These are phyloP conservation scores for Salisapilia sapeloensis DNA, from an alignment of 352 stramenopile species.

Conservation along the genomic window DNA sequence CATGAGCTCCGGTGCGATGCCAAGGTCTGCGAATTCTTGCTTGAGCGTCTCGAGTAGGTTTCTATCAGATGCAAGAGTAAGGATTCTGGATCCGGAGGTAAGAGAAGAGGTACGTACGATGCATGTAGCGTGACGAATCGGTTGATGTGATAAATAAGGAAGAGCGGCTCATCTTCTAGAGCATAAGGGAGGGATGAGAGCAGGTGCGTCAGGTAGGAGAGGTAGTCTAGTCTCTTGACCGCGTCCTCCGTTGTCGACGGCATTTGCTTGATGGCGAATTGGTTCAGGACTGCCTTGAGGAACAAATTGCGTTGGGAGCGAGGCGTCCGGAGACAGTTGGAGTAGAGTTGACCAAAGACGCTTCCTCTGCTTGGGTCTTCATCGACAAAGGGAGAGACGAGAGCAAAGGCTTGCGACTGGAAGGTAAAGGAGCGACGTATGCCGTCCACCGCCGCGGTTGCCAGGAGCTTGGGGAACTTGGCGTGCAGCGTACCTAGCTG, in stretches of 20 bases:
- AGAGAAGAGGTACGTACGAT: slow-evolving; percentile 18
- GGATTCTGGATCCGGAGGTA: neutral
- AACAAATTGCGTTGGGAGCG: slow-evolving; percentile 35
- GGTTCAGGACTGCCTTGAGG: slow-evolving; percentile 41
- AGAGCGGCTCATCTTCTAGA: slow-evolving; percentile 66
- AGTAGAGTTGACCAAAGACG: slow-evolving; percentile 56
- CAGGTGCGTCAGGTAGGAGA: slow-evolving; percentile 56
- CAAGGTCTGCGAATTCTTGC: slow-evolving; percentile 17
- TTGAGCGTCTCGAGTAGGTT: slow-evolving; percentile 30
- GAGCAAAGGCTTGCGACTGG: slow-evolving; percentile 35
- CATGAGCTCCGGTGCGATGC: slow-evolving; percentile 15
- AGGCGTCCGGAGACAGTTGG: slow-evolving; percentile 23
- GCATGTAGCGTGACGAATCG: slow-evolving; percentile 65
- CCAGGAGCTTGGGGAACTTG: slow-evolving; percentile 33
- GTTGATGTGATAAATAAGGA: slow-evolving; percentile 80
- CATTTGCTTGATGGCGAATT: slow-evolving; percentile 23
- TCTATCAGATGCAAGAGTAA: slow-evolving; percentile 16
- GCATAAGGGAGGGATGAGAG: slow-evolving; percentile 59
- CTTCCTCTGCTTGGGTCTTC: slow-evolving; percentile 62
- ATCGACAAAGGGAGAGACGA: slow-evolving; percentile 19
- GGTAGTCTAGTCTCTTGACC: slow-evolving; percentile 32
- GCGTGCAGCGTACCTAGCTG: slow-evolving; percentile 44
- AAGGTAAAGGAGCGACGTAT: slow-evolving; percentile 50
- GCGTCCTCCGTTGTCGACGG: neutral
- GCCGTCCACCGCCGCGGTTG: slow-evolving; percentile 33